Evolutionary conservation across 2,329 filamentous ascomycete species (phyloP), one percentile per base, ranked within the genome.

Genomic region (Intubia oerlemansii): DNA sequence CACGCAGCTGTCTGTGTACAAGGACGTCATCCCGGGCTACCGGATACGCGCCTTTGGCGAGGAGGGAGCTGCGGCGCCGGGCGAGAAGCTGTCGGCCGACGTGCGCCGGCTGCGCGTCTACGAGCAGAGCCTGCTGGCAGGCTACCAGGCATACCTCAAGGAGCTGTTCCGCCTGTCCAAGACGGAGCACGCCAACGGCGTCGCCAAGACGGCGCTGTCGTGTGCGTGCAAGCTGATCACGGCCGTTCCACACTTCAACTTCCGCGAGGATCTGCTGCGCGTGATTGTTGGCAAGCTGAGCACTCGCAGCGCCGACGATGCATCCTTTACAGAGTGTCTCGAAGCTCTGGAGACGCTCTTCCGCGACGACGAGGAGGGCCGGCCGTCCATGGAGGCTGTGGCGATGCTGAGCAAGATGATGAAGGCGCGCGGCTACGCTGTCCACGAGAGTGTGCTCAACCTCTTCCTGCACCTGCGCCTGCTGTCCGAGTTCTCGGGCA

Each of bases 201-300:
- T 93, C 15, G 66, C 71, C 6, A 75, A 62, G 29, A 63, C 92
- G 16, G 85, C 88, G 4, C 73, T 92, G 32, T 74, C 70, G 24
- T 98, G 88, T 46, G 74, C 77, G 2, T 92, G 82, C 50, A 76
- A 66, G 17, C 61, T 98, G 11, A 52, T 95, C 23, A 67, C 66
- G 13, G 62, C 75, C 2, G 82, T 93, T 1, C 80, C 88, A 4
- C 90, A 98, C 54, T 98, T 98, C 66, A 98, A 98, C 57, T 93
- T 91, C 50, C 74, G 88, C 23, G 65, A 62, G 27, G 85, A 98
- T 30, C 57, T 98, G 30, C 54, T 98, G 35, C 81, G 79, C 49
- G 85, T 95, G 33, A 47, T 98, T 10, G 72, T 92, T 14, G 70
- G 71, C 39, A 88, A 88, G 47, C 59, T 98, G 20, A 82, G 79